phyloP scores from a whole-genome alignment of 2,329 filamentous ascomycete species.

The Arthrobotrys musiformis region DNA sequence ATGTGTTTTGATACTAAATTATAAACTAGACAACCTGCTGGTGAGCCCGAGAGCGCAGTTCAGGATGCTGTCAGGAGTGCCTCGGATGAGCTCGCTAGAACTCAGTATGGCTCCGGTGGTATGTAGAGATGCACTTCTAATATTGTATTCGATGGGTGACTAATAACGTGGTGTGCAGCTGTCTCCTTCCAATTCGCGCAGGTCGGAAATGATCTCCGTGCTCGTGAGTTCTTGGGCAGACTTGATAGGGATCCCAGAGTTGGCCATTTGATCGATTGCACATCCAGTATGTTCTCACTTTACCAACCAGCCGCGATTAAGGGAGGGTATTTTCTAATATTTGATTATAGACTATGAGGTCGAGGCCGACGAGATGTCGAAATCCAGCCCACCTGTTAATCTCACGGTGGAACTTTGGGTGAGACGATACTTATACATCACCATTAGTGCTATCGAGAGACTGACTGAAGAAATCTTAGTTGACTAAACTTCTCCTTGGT shows the following conservation, averaged over 20 bases:
- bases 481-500: conserved; percentile 72
- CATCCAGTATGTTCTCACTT: conserved; percentile 69
- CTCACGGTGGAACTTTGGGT: conserved; percentile 74
- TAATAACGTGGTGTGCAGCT: conserved; percentile 59
- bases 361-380: conserved; percentile 74
- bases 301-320: not conserved
- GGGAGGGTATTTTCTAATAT: conserved; percentile 5
- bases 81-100: conserved; percentile 66
- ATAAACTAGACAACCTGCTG: conserved; percentile 75
- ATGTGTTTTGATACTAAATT: conserved; percentile 60
- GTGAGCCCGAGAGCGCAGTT: conserved; percentile 70
- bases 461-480: conserved; percentile 43
- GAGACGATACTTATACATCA: conserved; percentile 24
- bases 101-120: conserved; percentile 68
- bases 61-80: conserved; percentile 70
- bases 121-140: not conserved
- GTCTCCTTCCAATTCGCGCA: conserved; percentile 76
- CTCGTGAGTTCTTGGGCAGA: conserved; percentile 72
- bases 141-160: not conserved
- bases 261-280: conserved; percentile 74
- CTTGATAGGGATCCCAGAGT: conserved; percentile 73
- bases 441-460: not conserved
- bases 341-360: conserved; percentile 71
- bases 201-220: conserved; percentile 74
- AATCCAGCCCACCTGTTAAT: conserved; percentile 71